Evolutionary conservation across 768 basidiomycete species (phyloP).

Genomic region (Lentinula raphanica): DNA sequence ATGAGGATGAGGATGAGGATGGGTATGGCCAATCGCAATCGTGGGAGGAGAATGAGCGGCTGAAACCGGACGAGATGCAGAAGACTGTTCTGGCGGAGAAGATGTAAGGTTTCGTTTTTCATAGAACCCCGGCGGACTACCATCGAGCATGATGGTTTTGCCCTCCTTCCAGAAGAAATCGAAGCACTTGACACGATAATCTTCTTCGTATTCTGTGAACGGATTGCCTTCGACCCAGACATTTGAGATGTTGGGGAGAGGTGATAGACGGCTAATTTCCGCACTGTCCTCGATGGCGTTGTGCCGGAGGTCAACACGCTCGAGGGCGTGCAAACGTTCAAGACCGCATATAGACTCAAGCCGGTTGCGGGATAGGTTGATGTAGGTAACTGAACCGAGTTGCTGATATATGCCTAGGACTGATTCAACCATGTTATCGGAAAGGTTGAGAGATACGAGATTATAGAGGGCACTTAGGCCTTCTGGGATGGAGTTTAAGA

Average conservation of each 20-base stretch:
- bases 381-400: conserved; percentile 67
- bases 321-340: conserved; percentile 80
- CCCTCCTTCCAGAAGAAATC: conserved; percentile 81
- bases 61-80: conserved; percentile 41
- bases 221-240: conserved; percentile 87
- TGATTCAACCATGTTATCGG: conserved; percentile 96
- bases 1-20: conserved; percentile 17
- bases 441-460: conserved; percentile 88
- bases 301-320: conserved; percentile 76
- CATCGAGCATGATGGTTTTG: conserved; percentile 75
- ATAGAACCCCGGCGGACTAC: conserved; percentile 60
- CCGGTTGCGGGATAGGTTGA: conserved; percentile 84
- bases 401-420: conserved; percentile 82
- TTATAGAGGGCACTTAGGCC: conserved; percentile 71
- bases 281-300: conserved; percentile 79
- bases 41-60: conserved; percentile 55
- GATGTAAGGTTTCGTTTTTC: conserved; percentile 58
- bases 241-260: conserved; percentile 72
- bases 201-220: conserved; percentile 65
- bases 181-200: conserved; percentile 75
- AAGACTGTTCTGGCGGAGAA: conserved; percentile 46
- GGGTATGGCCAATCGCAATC: conserved; percentile 47
- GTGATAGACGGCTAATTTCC: conserved; percentile 79
- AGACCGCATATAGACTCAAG: conserved; percentile 94
- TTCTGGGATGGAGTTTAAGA: conserved; percentile 82